Percentiles rank a stretch among this genome's conserved stretches.
These are phyloP conservation scores for Aristolochia fimbriata DNA, from an alignment of 164 flowering plant species.

Conservation along the genomic window DNA sequence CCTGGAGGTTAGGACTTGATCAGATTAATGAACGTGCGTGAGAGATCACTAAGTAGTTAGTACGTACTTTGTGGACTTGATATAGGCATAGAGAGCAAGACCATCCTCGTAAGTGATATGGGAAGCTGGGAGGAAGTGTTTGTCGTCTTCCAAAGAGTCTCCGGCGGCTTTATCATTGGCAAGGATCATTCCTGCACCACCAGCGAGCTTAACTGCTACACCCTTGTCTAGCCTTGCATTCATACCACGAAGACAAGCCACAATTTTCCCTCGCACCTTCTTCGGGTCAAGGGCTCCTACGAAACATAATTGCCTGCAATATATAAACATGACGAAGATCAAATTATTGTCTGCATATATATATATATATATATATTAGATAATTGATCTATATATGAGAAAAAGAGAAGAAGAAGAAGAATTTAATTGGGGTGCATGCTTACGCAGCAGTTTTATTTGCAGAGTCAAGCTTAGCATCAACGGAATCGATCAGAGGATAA, in stretches of 20 bases:
- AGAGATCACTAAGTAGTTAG: neutral
- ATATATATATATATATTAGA: too few species aligned
- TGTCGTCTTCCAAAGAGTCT: conserved; percentile 23
- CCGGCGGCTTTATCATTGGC: conserved; percentile 28
- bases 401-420: too few species aligned
- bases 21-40: too few species aligned
- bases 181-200: conserved; percentile 50
- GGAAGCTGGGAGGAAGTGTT: conserved; percentile 40
- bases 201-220: conserved; percentile 20
- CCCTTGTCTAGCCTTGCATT: conserved; percentile 36
- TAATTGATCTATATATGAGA: too few species aligned
- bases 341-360: too few species aligned
- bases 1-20: too few species aligned
- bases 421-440: neutral
- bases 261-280: conserved; percentile 52
- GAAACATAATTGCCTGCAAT: conserved; percentile 12
- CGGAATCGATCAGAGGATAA: conserved; percentile 28
- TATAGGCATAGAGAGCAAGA: conserved; percentile 24
- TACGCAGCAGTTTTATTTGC: conserved; percentile 27
- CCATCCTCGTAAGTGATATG: conserved; percentile 34
- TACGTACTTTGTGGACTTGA: conserved; percentile 43
- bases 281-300: conserved; percentile 30
- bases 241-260: conserved; percentile 46
- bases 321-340: too few species aligned
- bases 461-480: conserved; percentile 25